These are phyloP conservation scores for Mycena crocata DNA, from an alignment of 768 basidiomycete genomes.

Conservation along the genomic window DNA sequence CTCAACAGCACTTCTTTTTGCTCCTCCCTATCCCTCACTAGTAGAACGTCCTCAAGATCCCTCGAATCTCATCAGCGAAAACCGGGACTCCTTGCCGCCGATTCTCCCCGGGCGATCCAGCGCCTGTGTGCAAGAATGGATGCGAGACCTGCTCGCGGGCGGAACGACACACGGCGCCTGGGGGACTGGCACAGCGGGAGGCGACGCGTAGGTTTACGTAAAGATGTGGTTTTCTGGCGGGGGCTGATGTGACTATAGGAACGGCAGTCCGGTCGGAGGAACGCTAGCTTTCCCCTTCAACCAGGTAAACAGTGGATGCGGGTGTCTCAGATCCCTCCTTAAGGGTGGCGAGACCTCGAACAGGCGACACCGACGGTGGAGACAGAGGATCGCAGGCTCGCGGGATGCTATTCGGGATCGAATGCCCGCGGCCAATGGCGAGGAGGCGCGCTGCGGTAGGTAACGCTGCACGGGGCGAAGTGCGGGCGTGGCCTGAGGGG, in stretches of 20 bases:
- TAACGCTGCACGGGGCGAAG: neutral
- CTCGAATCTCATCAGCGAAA: constrained; percentile 8
- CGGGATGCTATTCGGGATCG: neutral
- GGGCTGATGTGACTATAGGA: neutral
- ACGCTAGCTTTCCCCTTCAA: neutral
- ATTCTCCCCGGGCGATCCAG: constrained; percentile 1
- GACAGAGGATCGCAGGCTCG: neutral
- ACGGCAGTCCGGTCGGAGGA: neutral
- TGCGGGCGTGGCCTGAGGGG: neutral
- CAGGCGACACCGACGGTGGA: neutral
- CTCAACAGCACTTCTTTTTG: constrained; percentile 8
- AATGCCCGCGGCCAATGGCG: neutral
- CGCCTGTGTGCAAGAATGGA: neutral
- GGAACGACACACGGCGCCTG: neutral
- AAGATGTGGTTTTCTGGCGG: neutral
- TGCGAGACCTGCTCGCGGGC: constrained; percentile 10
- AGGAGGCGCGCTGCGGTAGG: constrained; percentile 1
- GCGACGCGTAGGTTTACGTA: neutral
- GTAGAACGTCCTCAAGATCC: constrained; percentile 2
- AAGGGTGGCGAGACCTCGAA: neutral
- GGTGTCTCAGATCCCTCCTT: neutral
- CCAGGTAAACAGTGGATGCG: neutral
- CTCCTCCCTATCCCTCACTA: neutral
- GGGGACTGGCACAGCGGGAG: constrained; percentile 7
- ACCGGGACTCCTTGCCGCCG: constrained; percentile 12